These are phyloP conservation scores for Parmelia sp. DNA, from an alignment of 495 filamentous ascomycete species.

Conservation along the genomic window DNA sequence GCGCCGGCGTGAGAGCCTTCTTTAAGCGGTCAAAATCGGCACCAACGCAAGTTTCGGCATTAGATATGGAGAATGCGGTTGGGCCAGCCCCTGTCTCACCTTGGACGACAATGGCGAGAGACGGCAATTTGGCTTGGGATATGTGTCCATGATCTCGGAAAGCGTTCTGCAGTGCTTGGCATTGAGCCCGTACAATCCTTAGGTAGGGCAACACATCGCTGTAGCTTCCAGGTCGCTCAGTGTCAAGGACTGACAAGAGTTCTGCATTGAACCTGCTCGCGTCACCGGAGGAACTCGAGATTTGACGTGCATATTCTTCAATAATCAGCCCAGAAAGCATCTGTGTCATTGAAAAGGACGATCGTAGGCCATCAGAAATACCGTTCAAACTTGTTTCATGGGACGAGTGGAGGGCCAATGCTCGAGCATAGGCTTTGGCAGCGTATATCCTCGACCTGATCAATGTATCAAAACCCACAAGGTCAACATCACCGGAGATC, in stretches of 20 bases:
- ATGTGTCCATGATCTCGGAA: conserved; percentile 86
- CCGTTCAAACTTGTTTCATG: conserved; percentile 40
- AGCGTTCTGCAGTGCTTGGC: conserved; percentile 77
- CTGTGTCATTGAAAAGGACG: conserved; percentile 75
- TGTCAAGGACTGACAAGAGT: conserved; percentile 68
- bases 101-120: conserved; percentile 81
- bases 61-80: conserved; percentile 78
- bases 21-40: conserved; percentile 82
- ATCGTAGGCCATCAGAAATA: conserved; percentile 41
- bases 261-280: conserved; percentile 43
- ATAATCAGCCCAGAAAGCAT: conserved; percentile 76
- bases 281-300: conserved; percentile 27
- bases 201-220: conserved; percentile 82
- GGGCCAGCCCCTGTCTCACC: conserved; percentile 85
- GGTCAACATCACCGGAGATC: conserved; percentile 92
- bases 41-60: conserved; percentile 77
- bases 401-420: conserved; percentile 49
- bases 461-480: conserved; percentile 82
- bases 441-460: conserved; percentile 83
- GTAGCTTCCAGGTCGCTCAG: conserved; percentile 73
- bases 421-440: conserved; percentile 71
- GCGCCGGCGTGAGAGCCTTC: conserved; percentile 72
- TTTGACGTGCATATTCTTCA: conserved; percentile 68
- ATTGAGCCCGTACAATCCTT: conserved; percentile 81
- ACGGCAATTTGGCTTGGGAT: conserved; percentile 61